These are phyloP conservation scores for Metarhizium humberi DNA, from an alignment of 2,329 filamentous ascomycete genomes.

Conservation along the genomic window DNA sequence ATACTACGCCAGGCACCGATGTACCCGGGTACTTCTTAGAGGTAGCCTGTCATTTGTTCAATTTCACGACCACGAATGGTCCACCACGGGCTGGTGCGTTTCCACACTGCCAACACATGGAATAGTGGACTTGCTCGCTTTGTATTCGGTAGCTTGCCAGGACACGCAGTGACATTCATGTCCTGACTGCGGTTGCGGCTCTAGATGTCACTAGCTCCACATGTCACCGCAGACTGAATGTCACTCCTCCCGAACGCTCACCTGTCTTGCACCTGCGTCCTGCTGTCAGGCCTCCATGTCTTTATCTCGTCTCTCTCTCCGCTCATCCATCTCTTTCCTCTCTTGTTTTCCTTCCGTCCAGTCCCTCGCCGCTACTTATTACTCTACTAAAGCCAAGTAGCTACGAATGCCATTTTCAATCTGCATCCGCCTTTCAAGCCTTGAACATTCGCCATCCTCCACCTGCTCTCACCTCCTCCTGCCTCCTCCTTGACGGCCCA, in stretches of 20 bases:
- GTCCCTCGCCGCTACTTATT: too few relatives aligned
- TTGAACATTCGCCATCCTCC: too few relatives aligned
- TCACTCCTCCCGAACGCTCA: too few relatives aligned
- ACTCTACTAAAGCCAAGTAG: too few relatives aligned
- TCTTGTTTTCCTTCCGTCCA: background rate
- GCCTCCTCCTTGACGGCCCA: background rate
- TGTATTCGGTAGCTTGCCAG: too few relatives aligned
- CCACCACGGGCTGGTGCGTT: background rate
- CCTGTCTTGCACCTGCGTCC: background rate
- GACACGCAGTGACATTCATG: too few relatives aligned
- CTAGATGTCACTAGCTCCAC: background rate
- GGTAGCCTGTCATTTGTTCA: background rate
- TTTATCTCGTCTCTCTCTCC: constrained; percentile 2
- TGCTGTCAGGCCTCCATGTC: background rate
- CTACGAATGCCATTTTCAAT: too few relatives aligned
- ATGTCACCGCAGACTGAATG: background rate
- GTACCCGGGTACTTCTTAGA: too few relatives aligned
- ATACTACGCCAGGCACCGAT: background rate
- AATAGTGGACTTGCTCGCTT: too few relatives aligned
- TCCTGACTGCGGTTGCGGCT: too few relatives aligned
- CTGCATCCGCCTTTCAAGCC: too few relatives aligned
- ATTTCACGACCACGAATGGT: background rate
- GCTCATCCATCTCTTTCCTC: background rate
- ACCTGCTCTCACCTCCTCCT: background rate
- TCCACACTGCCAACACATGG: too few relatives aligned